Percentiles rank a stretch among this genome's conserved stretches.
Conservation (phyloP, 2,329 filamentous ascomycete species). For the Curvularia sp. region DNA sequence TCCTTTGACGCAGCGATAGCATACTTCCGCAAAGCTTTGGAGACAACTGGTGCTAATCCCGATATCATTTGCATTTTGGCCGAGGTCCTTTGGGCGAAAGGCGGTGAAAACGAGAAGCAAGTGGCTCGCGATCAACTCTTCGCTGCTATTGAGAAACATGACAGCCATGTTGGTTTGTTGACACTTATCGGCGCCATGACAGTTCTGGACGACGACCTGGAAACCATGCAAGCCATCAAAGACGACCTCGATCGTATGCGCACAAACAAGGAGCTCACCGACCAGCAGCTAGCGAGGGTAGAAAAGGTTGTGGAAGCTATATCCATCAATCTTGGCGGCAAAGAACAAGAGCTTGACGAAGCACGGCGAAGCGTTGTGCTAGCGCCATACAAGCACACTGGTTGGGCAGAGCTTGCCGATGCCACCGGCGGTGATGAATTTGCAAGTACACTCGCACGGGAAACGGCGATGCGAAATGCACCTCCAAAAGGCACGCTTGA, state of each 20-base stretch:
- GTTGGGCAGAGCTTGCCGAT: constrained; percentile 79
- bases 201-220: constrained; percentile 77
- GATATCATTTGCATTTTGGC: constrained; percentile 88
- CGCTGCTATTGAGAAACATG: constrained; percentile 74
- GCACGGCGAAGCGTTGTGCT: constrained; percentile 81
- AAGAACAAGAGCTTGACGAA: constrained; percentile 65
- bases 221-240: constrained; percentile 80
- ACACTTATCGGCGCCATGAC: constrained; percentile 85
- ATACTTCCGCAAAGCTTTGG: constrained; percentile 80
- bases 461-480: constrained; percentile 76
- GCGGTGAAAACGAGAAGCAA: constrained; percentile 73
- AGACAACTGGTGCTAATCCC: constrained; percentile 76
- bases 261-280: constrained; percentile 68
- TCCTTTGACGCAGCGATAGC: constrained; percentile 73
- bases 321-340: constrained; percentile 61
- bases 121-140: constrained; percentile 83
- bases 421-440: constrained; percentile 56
- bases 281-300: constrained; percentile 71
- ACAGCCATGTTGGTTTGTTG: constrained; percentile 79
- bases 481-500: constrained; percentile 74
- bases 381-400: constrained; percentile 76
- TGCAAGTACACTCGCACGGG: constrained; percentile 78
- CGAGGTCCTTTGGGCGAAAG: constrained; percentile 92
- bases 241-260: constrained; percentile 78
- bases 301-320: constrained; percentile 79